phyloP scores from a whole-genome alignment of 73 alveolate genomes.

The Uronychia setigera region DNA sequence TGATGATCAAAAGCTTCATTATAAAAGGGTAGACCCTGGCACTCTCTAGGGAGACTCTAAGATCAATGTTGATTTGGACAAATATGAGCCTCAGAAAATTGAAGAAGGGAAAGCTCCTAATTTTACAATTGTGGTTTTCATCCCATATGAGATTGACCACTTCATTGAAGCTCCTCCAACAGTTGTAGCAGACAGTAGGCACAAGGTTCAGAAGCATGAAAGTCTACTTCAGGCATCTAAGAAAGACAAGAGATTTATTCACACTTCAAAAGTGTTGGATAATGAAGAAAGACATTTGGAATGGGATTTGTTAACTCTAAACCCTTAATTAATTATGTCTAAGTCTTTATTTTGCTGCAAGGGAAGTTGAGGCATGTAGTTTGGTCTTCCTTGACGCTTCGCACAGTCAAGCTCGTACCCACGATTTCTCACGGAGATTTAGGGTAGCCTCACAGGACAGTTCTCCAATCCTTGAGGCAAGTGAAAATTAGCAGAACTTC shows the following conservation, averaged over 20 bases:
- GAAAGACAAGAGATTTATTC: conserved; percentile 49
- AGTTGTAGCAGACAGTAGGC: conserved; percentile 47
- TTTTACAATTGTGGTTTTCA: conserved; percentile 10
- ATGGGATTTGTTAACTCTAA: not conserved
- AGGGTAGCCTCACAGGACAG: too few relatives aligned
- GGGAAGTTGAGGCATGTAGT: not conserved
- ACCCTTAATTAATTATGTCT: not conserved
- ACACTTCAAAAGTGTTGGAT: not conserved
- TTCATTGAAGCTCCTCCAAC: conserved; percentile 44
- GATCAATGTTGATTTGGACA: conserved; percentile 22
- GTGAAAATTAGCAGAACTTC: not conserved
- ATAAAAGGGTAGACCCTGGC: not conserved
- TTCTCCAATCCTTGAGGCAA: too few relatives aligned
- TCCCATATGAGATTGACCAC: conserved; percentile 21
- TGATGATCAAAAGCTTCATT: not conserved
- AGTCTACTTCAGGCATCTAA: conserved; percentile 31
- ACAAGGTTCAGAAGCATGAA: conserved; percentile 41
- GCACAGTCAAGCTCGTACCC: not conserved
- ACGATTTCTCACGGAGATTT: too few relatives aligned
- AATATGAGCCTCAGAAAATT: conserved; percentile 36
- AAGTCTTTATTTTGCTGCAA: not conserved
- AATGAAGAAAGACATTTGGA: not conserved
- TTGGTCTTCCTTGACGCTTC: not conserved
- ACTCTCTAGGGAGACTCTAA: conserved; percentile 16
- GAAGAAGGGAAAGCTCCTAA: conserved; percentile 30